These are phyloP conservation scores for Oryza rufipogon DNA, from an alignment of 176 grass and related monocot genomes.

Conservation along the genomic window DNA sequence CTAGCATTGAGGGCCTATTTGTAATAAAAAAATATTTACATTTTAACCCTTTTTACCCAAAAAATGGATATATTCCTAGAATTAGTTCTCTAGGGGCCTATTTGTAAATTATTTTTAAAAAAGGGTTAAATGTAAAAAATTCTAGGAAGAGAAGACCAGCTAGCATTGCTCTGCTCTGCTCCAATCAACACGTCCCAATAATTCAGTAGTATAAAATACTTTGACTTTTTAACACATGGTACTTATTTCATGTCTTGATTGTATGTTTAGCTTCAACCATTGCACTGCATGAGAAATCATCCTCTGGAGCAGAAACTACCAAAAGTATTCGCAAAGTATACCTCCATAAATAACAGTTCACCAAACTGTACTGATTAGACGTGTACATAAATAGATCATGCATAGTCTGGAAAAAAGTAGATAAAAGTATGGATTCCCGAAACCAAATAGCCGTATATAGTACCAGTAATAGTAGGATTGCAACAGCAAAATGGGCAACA, in stretches of 20 bases:
- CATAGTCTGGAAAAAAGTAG: no score
- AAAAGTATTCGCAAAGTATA: background rate
- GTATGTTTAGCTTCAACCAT: conserved; percentile 50
- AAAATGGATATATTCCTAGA: no score
- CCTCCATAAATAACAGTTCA: conserved; percentile 6
- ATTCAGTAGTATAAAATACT: background rate
- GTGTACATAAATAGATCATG: conserved; percentile 7
- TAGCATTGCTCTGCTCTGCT: background rate
- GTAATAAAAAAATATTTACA: no score
- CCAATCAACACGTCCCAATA: background rate
- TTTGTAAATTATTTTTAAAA: no score
- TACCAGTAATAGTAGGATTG: background rate
- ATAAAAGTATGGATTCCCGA: no score
- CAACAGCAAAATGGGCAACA: conserved; percentile 1
- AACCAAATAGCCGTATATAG: background rate
- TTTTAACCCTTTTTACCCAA: no score
- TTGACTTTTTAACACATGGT: conserved; percentile 41
- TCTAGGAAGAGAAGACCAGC: background rate
- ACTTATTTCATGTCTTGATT: conserved; percentile 51
- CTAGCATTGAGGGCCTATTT: no score
- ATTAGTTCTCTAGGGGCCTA: no score
- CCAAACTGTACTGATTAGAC: conserved; percentile 15
- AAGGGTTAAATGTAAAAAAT: no score
- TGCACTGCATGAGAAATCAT: conserved; percentile 72
- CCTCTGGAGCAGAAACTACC: conserved; percentile 48